Base-by-base conservation (phyloP, 495 filamentous ascomycete genomes). In the Hypoxylon lienhwacheense region DNA sequence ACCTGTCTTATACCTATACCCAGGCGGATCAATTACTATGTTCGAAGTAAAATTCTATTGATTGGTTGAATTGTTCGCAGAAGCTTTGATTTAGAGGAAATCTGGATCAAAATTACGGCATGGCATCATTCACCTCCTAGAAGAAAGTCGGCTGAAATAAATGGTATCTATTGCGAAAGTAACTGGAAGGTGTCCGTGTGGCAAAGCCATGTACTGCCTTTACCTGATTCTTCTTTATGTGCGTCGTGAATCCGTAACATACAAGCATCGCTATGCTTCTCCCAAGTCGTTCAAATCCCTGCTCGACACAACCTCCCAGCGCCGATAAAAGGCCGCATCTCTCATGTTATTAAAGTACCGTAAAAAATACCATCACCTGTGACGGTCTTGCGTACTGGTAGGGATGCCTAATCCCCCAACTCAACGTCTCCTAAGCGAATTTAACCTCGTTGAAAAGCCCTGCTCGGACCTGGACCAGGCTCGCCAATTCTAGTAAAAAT, bases 401-500 rank as follows among this genome's bases (percentile, higher is more conserved):
- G 20, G 22, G 11, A 7, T 8, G 0, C 31, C 3, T n/a, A 40
- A 37, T 21, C 7, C 19, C 33, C 36, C 7, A 31, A n/a, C 21
- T 29, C 26, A 44, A 10, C n/a, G 10, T 33, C 22, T 8, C 24
- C 43, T 63, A 85, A 25, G 69, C 75, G 74, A 85, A 90, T 46
- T 79, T 83, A 7, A 95, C 87, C 69, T 98, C 93, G 31, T 83
- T 85, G 73, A 97, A 96, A 29, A 97, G 62, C 40, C 85, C 87
- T 2, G 90, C 89, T 43, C 93, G 77, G 7, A 91, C 86, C 63
- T 97, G 90, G 43, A 95, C 80, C 62, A 96, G 70, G 6, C 91
- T 92, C 2, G 90, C 85, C 26, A 97, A 66, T 71, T 98, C 93
- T 33, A 97, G 73, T 4, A 96, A 70, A 67, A 98, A 98, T 56